Conservation (phyloP, 2,329 filamentous ascomycete species). For the Aureobasidium mangrovei region DNA sequence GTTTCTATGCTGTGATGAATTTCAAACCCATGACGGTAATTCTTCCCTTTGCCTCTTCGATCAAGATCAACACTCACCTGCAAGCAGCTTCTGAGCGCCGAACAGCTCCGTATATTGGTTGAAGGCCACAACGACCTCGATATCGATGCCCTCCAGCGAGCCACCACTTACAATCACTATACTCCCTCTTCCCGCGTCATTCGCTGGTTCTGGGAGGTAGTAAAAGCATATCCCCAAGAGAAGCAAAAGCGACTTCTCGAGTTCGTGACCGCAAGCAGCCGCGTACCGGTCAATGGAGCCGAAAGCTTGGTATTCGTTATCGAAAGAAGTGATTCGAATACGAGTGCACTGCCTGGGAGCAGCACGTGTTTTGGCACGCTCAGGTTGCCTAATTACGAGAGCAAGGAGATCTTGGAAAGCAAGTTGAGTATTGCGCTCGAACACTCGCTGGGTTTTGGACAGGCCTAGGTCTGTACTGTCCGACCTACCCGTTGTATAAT, state of each 20-base stretch:
- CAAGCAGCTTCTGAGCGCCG: conserved; percentile 53
- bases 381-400: conserved; percentile 72
- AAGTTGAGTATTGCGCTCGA: conserved; percentile 79
- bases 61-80: background rate
- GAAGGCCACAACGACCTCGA: conserved; percentile 80
- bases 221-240: conserved; percentile 55
- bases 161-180: conserved; percentile 76
- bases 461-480: background rate
- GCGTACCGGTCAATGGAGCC: conserved; percentile 80
- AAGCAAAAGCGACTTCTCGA: conserved; percentile 73
- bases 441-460: conserved; percentile 41
- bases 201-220: conserved; percentile 74
- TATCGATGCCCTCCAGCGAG: conserved; percentile 59
- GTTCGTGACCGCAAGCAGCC: conserved; percentile 89
- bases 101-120: conserved; percentile 64
- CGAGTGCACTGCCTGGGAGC: conserved; percentile 63
- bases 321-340: conserved; percentile 63
- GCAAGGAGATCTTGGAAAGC: conserved; percentile 58
- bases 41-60: background rate
- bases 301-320: conserved; percentile 75
- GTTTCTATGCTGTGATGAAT: conserved; percentile 69
- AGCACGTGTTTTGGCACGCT: conserved; percentile 91
- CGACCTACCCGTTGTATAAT: too few species aligned
- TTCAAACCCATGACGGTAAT: conserved; percentile 50
- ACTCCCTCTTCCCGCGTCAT: conserved; percentile 60